phyloP scores from a whole-genome alignment of 306 rosid species.

The Echinosophora koreensis region DNA sequence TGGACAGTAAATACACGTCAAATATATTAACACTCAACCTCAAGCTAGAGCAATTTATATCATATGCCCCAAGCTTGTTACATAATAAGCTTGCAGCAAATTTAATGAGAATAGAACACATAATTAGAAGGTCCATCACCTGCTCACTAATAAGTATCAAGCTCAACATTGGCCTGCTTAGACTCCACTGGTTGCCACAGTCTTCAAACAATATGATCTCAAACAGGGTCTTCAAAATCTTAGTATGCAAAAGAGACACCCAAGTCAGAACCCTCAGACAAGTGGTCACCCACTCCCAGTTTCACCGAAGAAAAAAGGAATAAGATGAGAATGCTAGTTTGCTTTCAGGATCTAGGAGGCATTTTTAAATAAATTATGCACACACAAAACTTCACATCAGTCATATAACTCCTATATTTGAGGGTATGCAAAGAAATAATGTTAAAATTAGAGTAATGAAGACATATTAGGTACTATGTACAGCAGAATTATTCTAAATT shows the following conservation, averaged over 20 bases:
- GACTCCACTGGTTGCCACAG: conserved; percentile 93
- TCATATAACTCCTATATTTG: conserved; percentile 24
- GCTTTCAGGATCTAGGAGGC: conserved; percentile 9
- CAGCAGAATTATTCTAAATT: conserved; percentile 4
- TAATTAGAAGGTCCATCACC: conserved; percentile 54
- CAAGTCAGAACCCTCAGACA: conserved; percentile 39
- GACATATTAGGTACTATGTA: conserved; percentile 22
- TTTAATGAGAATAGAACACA: conserved; percentile 10
- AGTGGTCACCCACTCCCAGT: background rate
- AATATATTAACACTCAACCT: conserved; percentile 26
- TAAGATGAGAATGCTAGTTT: conserved; percentile 11
- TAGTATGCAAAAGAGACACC: conserved; percentile 45
- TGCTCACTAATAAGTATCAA: conserved; percentile 89
- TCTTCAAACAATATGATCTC: conserved; percentile 94
- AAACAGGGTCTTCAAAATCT: conserved; percentile 91
- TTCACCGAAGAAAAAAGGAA: conserved; percentile 16
- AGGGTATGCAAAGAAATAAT: conserved; percentile 30
- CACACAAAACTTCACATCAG: conserved; percentile 12
- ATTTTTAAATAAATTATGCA: background rate
- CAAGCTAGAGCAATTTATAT: conserved; percentile 24
- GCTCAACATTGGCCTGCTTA: conserved; percentile 98
- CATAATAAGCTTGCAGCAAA: conserved; percentile 13
- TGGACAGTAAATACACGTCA: conserved; percentile 12
- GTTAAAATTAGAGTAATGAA: conserved; percentile 14
- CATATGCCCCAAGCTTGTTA: background rate